These are phyloP conservation scores for Camellia lanceoleosa DNA, from an alignment of 148 eudicot species.

Conservation along the genomic window DNA sequence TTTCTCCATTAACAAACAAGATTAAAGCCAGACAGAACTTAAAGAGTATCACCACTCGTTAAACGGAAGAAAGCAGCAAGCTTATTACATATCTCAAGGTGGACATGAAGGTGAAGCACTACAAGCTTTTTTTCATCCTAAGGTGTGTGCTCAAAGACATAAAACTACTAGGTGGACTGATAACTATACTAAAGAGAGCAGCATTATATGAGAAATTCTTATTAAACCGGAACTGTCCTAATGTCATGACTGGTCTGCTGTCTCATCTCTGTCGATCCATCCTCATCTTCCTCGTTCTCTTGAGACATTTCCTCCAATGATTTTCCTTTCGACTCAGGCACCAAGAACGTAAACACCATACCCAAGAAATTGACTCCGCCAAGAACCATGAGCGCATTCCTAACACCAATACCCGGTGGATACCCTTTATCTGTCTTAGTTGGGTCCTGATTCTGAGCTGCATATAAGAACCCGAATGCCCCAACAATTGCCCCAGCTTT, in stretches of 20 bases:
- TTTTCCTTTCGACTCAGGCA: conserved; percentile 15
- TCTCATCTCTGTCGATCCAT: background rate
- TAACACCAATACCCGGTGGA: conserved; percentile 17
- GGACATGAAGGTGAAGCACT: too few species aligned
- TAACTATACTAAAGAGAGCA: too few species aligned
- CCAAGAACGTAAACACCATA: conserved; percentile 2
- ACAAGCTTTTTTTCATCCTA: too few species aligned
- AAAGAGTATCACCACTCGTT: too few species aligned
- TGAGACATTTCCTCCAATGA: conserved; percentile 12
- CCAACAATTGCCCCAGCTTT: conserved; percentile 15
- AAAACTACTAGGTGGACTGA: too few species aligned
- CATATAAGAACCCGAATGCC: conserved; percentile 16
- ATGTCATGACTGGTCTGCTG: background rate
- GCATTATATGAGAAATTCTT: too few species aligned
- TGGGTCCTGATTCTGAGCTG: background rate
- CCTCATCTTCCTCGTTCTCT: conserved; percentile 3
- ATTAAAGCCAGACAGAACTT: too few species aligned
- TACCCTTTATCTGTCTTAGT: conserved; percentile 1
- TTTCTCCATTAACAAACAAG: too few species aligned
- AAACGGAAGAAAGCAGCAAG: too few species aligned
- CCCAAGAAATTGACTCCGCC: conserved; percentile 11
- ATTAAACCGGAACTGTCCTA: background rate
- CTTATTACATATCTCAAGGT: too few species aligned
- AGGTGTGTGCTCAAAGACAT: too few species aligned
- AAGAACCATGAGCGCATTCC: conserved; percentile 9